These are phyloP conservation scores for Backusella australiensis DNA, from an alignment of 192 early-diverging fungal species.

Conservation along the genomic window DNA sequence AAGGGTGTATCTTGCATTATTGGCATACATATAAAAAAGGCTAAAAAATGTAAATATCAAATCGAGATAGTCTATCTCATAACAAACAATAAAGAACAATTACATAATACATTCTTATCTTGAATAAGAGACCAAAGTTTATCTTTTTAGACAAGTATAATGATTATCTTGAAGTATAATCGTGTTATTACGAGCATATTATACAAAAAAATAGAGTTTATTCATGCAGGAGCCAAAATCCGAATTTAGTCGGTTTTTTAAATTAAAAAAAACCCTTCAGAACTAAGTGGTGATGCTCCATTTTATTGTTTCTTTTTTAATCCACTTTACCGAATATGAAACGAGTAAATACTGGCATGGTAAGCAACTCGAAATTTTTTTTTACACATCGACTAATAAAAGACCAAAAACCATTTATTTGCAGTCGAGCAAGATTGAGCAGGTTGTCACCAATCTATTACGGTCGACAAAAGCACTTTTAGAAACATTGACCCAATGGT, in stretches of 20 bases:
- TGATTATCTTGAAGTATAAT: too few relatives aligned
- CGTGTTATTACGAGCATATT: too few relatives aligned
- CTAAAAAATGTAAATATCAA: too few relatives aligned
- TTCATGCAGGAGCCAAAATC: background rate
- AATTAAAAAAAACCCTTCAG: background rate
- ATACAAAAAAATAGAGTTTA: background rate
- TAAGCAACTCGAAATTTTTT: too few relatives aligned
- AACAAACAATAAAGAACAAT: too few relatives aligned
- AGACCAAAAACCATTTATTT: background rate
- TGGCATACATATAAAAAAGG: too few relatives aligned
- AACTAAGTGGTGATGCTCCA: background rate
- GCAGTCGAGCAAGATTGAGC: conserved; percentile 35
- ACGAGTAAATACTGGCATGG: conserved; percentile 3
- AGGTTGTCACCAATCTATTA: conserved; percentile 30
- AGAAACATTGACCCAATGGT: conserved; percentile 34
- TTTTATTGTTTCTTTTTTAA: background rate
- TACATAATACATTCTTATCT: too few relatives aligned
- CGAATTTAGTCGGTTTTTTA: background rate
- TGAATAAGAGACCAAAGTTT: too few relatives aligned
- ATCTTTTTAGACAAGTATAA: too few relatives aligned
- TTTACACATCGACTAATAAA: background rate
- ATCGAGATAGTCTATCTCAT: too few relatives aligned
- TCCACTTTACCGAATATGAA: background rate
- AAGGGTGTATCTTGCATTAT: too few relatives aligned
- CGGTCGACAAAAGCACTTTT: conserved; percentile 25